These are phyloP conservation scores for Magnolia sinica DNA, from an alignment of 164 flowering plant genomes.

Conservation along the genomic window DNA sequence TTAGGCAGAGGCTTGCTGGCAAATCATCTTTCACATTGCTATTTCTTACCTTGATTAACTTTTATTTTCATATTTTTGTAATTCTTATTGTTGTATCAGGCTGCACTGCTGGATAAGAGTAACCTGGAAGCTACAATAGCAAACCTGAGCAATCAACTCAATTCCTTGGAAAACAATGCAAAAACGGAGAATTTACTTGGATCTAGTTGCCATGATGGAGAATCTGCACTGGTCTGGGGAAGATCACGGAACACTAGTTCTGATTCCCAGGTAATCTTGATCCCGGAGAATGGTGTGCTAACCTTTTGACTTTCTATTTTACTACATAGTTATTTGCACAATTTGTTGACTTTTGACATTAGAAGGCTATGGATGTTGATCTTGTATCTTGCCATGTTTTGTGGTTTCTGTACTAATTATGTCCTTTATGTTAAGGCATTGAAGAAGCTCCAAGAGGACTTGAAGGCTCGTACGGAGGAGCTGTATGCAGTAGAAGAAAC, in stretches of 20 bases:
- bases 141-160: constrained; percentile 35
- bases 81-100: constrained; percentile 34
- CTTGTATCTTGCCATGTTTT: not conserved
- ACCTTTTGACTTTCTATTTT: not conserved
- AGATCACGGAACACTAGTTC: not conserved
- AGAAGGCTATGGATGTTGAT: not conserved
- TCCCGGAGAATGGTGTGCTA: not conserved
- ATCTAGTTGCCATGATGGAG: constrained; percentile 25
- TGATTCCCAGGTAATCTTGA: constrained; percentile 40
- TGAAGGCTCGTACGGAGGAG: constrained; percentile 53
- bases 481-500: constrained; percentile 58
- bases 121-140: constrained; percentile 52
- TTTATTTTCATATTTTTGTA: not conserved
- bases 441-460: constrained; percentile 56
- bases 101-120: constrained; percentile 52
- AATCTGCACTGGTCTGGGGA: not conserved
- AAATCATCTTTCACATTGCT: not conserved
- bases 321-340: not conserved
- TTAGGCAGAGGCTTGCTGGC: not conserved
- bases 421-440: constrained; percentile 32
- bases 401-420: not conserved
- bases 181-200: constrained; percentile 36
- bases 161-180: constrained; percentile 31
- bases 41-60: not conserved
- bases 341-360: not conserved